These are phyloP conservation scores for Sporopachydermia quercuum DNA, from an alignment of 805 yeast species.

Conservation along the genomic window DNA sequence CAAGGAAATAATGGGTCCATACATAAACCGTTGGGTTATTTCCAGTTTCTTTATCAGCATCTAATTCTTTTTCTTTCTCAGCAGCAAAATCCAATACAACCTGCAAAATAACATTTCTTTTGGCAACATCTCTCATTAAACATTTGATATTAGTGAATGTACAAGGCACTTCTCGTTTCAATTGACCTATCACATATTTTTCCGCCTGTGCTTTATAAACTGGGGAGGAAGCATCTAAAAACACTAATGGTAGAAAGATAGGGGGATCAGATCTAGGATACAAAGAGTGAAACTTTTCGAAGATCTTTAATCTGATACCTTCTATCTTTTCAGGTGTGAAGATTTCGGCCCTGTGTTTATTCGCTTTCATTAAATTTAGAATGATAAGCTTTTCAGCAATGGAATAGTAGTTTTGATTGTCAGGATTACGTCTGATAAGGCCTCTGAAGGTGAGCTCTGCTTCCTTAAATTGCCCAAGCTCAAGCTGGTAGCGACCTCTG, in stretches of 20 bases:
- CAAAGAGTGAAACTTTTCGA: constrained; percentile 13
- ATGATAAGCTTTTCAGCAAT: constrained; percentile 39
- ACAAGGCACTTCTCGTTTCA: constrained; percentile 78
- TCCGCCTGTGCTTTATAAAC: constrained; percentile 32
- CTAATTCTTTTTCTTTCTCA: neutral
- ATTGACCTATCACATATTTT: constrained; percentile 42
- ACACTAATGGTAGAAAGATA: constrained; percentile 60
- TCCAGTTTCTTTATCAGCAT: neutral
- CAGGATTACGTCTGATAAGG: constrained; percentile 76
- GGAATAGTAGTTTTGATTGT: constrained; percentile 48
- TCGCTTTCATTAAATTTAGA: neutral
- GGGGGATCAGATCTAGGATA: constrained; percentile 83
- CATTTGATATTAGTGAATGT: constrained; percentile 79
- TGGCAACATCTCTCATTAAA: constrained; percentile 37
- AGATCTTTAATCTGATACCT: neutral
- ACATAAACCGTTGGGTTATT: constrained; percentile 21
- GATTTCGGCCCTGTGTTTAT: neutral
- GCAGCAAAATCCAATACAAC: constrained; percentile 36
- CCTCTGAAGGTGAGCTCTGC: constrained; percentile 57
- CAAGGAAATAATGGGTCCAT: constrained; percentile 67
- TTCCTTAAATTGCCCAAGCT: constrained; percentile 40
- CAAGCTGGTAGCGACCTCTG: constrained; percentile 47
- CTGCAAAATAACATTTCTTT: constrained; percentile 29
- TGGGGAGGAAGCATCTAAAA: constrained; percentile 38
- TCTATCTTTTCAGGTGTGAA: neutral